Evolutionary conservation across 139 green algal species (phyloP), one percentile per base, ranked within the genome.

Genomic region (Yamagishiella unicocca): DNA sequence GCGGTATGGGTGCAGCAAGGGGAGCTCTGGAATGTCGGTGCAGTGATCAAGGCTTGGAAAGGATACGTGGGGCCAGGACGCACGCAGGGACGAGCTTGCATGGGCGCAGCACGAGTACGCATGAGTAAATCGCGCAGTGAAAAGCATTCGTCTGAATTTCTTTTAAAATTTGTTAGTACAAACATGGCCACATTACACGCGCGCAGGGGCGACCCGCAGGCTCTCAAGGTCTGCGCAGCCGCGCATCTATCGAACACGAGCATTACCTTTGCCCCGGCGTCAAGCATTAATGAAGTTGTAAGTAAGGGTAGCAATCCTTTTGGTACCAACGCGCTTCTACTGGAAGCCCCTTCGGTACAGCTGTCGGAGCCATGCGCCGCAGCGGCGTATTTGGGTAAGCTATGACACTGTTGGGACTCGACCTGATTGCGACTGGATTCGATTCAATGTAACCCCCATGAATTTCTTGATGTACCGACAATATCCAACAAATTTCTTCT

Each of bases 341-440:
- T 96, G 22, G 61, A 81, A 8, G 58, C 90, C 25, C 46, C 86
- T 25, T 77, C 83, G 33, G 87, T 89, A 33, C 74, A 72, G 14
- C 64, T 97, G 62, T 91, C 58, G 19, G 93, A 96, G 42, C 84
- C 95, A 0, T 95, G 95, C 77, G 95, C 93, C 7, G 92, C 93
- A 27, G 89, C 89, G 29, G 73, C 87, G 1, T 96, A 90, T 42
- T 35, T 97, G 31, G 92, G 90, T 95, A n/a, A 64, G 88, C 42
- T 53, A n/a, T n/a, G n/a, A n/a, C n/a, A n/a, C n/a, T n/a, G n/a
- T n/a, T n/a, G n/a, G n/a, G n/a, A n/a, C n/a, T n/a, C n/a, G n/a
- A n/a, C n/a, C n/a, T n/a, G n/a, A n/a, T n/a, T n/a, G n/a, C n/a
- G n/a, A n/a, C n/a, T n/a, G n/a, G n/a, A n/a, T n/a, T n/a, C n/a